Evolutionary conservation across 202 grass and related monocot genomes (phyloP).

Genomic region (Sporobolus alterniflorus): DNA sequence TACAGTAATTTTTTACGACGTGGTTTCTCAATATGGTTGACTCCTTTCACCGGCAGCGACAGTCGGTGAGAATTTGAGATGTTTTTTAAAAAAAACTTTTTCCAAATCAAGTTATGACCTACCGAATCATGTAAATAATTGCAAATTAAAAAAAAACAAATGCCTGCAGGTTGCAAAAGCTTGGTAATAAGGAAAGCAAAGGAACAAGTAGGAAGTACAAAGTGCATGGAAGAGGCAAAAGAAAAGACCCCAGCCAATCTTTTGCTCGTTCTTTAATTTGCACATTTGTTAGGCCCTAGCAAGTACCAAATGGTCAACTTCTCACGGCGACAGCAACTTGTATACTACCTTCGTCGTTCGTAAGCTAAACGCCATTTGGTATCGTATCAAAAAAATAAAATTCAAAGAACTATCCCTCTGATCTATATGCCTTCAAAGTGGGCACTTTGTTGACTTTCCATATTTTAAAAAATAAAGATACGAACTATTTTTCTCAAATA

Average conservation of each 20-base stretch:
- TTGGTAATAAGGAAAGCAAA: conserved; percentile 26
- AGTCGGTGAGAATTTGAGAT: too few relatives aligned
- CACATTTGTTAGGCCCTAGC: not conserved
- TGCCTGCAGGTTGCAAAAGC: conserved; percentile 47
- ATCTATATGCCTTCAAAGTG: too few relatives aligned
- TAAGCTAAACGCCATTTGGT: too few relatives aligned
- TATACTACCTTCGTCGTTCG: not conserved
- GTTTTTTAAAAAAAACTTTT: conserved; percentile 2
- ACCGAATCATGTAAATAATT: conserved; percentile 25
- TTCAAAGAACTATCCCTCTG: too few relatives aligned
- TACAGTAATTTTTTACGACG: too few relatives aligned
- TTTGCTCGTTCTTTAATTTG: not conserved
- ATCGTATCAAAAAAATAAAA: too few relatives aligned
- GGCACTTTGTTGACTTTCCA: too few relatives aligned
- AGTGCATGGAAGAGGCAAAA: not conserved
- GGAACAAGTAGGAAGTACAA: not conserved
- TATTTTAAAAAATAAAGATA: too few relatives aligned
- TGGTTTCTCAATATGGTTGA: too few relatives aligned
- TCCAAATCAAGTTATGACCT: conserved; percentile 10
- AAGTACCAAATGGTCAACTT: conserved; percentile 2
- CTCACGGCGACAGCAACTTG: not conserved
- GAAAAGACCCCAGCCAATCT: not conserved
- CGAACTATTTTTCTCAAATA: too few relatives aligned
- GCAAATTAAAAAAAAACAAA: conserved; percentile 1
- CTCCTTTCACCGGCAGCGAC: too few relatives aligned